Conservation (phyloP, 352 stramenopile species). For the Saprolegnia parasitica region DNA sequence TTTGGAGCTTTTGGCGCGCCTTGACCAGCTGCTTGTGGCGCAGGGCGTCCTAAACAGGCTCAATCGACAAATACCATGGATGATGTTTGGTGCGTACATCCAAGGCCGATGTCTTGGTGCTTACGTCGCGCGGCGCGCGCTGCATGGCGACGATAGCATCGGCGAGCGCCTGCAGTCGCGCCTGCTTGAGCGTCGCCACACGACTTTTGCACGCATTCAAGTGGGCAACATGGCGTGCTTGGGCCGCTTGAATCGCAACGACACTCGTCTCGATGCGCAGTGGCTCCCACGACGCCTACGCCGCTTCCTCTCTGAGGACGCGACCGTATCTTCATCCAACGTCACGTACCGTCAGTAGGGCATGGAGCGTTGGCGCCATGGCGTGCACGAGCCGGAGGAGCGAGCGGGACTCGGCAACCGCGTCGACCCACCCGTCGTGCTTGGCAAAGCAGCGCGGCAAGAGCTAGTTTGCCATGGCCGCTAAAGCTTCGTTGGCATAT, state of each 20-base stretch:
- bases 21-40: conserved; percentile 5
- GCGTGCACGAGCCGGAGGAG: conserved; percentile 6
- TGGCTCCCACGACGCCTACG: conserved; percentile 1
- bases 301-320: too few relatives aligned
- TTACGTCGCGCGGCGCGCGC: too few relatives aligned
- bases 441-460: background rate
- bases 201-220: background rate
- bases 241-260: background rate
- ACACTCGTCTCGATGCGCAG: conserved; percentile 7
- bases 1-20: conserved; percentile 7
- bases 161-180: conserved; percentile 11
- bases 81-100: background rate
- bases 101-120: background rate
- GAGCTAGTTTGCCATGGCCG: too few relatives aligned
- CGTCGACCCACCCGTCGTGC: background rate
- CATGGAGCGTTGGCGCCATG: background rate
- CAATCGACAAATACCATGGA: too few relatives aligned
- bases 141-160: conserved; percentile 17
- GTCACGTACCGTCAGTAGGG: background rate
- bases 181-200: background rate
- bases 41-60: background rate
- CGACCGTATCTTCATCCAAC: background rate
- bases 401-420: background rate
- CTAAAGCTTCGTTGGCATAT: too few relatives aligned
- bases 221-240: background rate